phyloP scores from a whole-genome alignment of 108 stramenopile genomes.

The Chaetoceros muelleri region DNA sequence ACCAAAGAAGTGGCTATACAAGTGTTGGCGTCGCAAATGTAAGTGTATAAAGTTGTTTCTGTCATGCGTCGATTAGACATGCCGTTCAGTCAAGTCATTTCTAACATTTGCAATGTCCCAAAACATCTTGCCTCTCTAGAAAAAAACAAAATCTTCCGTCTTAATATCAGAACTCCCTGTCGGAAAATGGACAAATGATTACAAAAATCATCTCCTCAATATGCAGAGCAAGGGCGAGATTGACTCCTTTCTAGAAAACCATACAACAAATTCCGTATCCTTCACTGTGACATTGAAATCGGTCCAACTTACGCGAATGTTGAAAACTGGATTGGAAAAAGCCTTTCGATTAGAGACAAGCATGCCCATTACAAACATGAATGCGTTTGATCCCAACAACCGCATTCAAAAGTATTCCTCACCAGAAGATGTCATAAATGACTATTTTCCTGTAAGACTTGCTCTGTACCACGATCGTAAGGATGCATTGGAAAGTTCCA shows the following conservation, averaged over 20 bases:
- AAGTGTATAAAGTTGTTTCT: neutral
- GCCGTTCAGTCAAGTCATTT: no score
- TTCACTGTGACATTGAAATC: constrained; percentile 54
- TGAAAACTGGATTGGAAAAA: constrained; percentile 39
- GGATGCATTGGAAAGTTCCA: constrained; percentile 49
- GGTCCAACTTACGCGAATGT: constrained; percentile 34
- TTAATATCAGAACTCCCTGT: constrained; percentile 82
- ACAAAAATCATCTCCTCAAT: constrained; percentile 53
- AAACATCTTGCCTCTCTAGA: constrained; percentile 14
- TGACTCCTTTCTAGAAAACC: constrained; percentile 60
- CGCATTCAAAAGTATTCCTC: constrained; percentile 50
- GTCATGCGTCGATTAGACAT: no score
- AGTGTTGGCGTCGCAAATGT: constrained; percentile 27
- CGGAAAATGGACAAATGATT: constrained; percentile 78
- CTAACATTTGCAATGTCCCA: no score
- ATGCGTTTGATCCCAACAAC: constrained; percentile 64
- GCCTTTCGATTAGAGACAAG: constrained; percentile 49
- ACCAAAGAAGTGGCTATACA: constrained; percentile 23
- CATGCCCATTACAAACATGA: constrained; percentile 79
- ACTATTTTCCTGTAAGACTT: constrained; percentile 63
- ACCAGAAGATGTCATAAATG: constrained; percentile 63
- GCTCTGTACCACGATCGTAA: constrained; percentile 69
- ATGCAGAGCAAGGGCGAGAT: constrained; percentile 57
- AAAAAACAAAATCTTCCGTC: constrained; percentile 28
- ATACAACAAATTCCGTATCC: constrained; percentile 72